A percentile compares a stretch with the other conserved stretches of the same genome.
Evolutionary conservation across 2,329 filamentous ascomycete species (phyloP).

Genomic region (Alternaria dauci): DNA sequence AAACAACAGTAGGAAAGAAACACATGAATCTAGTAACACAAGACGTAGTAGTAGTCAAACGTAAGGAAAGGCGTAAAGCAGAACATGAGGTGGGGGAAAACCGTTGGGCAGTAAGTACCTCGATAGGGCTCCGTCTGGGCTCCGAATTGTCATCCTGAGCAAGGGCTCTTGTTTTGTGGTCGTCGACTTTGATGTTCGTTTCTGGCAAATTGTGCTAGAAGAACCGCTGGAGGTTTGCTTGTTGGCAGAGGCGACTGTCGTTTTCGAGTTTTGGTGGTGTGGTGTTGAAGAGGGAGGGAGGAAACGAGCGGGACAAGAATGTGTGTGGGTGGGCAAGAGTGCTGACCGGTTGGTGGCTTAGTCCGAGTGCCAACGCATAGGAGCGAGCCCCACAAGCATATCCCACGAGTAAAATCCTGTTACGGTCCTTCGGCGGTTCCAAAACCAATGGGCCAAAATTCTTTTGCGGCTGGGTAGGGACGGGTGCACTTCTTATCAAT

Average conservation of each 20-base stretch:
- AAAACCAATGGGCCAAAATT: constrained; percentile 46
- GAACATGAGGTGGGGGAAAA: constrained; percentile 36
- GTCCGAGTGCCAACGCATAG: constrained; percentile 50
- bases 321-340: constrained; percentile 40
- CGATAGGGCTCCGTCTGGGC: constrained; percentile 52
- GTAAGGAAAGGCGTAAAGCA: constrained; percentile 33
- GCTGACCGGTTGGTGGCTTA: constrained; percentile 45
- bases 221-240: constrained; percentile 12
- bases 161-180: constrained; percentile 44
- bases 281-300: constrained; percentile 38
- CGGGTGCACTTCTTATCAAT: constrained; percentile 48
- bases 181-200: constrained; percentile 25
- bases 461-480: constrained; percentile 26
- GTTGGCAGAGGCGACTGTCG: constrained; percentile 27
- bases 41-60: constrained; percentile 16
- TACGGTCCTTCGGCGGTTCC: constrained; percentile 34
- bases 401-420: constrained; percentile 34
- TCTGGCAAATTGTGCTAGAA: constrained; percentile 29
- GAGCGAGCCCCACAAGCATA: constrained; percentile 46
- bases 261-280: constrained; percentile 23
- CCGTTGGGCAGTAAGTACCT: constrained; percentile 56
- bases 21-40: constrained; percentile 42
- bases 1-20: constrained; percentile 30
- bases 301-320: constrained; percentile 36
- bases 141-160: constrained; percentile 56